Percentiles rank a stretch among this genome's conserved stretches.
phyloP scores from a whole-genome alignment of 2,329 filamentous ascomycete species.

The Nigrograna mackinnonii region DNA sequence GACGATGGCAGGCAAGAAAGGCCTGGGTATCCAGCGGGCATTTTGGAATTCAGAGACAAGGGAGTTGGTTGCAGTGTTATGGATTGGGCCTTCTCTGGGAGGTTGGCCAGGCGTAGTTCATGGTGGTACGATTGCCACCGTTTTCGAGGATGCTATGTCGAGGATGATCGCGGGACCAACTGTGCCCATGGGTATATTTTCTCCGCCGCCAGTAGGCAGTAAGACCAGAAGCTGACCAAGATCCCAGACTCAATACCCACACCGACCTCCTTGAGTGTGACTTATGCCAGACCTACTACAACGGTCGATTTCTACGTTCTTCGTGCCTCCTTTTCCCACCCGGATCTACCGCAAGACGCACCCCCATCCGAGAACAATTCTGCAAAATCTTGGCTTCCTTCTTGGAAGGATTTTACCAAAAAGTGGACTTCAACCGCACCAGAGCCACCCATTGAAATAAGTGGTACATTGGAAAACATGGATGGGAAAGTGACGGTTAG shows the following conservation, averaged over 20 bases:
- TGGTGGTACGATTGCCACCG: constrained; percentile 69
- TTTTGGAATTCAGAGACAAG: constrained; percentile 65
- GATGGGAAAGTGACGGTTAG: constrained; percentile 62
- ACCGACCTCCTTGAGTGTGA: constrained; percentile 51
- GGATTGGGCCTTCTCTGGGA: constrained; percentile 64
- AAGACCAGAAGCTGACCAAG: constrained; percentile 4
- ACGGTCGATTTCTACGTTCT: constrained; percentile 68
- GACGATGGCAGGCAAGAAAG: constrained; percentile 42
- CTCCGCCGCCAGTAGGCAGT: too few relatives aligned
- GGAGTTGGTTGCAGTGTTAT: constrained; percentile 66
- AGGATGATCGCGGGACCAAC: constrained; percentile 62
- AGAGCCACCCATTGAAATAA: constrained; percentile 49
- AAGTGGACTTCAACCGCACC: constrained; percentile 39
- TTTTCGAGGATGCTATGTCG: constrained; percentile 72
- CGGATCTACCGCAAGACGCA: constrained; percentile 24
- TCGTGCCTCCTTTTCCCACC: constrained; percentile 46
- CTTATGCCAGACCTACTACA: constrained; percentile 64
- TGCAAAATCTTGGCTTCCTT: constrained; percentile 34
- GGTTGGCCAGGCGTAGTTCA: constrained; percentile 76
- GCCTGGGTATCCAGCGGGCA: constrained; percentile 58
- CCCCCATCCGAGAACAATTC: constrained; percentile 25
- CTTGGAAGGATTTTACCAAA: constrained; percentile 45
- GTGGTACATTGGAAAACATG: constrained; percentile 57
- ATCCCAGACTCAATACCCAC: constrained; percentile 25
- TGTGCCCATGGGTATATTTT: constrained; percentile 24